Evolutionary conservation across 208 protist genomes (phyloP), one percentile per base, ranked within the genome.

Genomic region (Leishmania tarentolae): DNA sequence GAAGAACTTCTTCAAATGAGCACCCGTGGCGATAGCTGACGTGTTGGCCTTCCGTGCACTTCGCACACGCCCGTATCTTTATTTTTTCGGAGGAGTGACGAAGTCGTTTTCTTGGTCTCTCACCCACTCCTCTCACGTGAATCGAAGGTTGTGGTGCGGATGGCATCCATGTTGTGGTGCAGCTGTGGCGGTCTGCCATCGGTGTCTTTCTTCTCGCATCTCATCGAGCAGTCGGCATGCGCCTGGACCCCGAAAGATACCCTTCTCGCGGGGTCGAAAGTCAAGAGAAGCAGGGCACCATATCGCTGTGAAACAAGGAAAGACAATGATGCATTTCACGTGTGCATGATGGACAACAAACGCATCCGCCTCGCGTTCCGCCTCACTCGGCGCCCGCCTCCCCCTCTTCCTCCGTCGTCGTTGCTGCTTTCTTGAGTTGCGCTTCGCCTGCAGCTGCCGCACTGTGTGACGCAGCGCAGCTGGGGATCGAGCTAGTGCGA

Each of bases 1-100:
- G 87, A 90, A 91, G 81, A 83, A 85, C 56, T 84, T 89, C 83
- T 95, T 95, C 77, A 92, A 92, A 53, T 95, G 69, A 86, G 28
- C 76, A 2, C 46, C 46, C 7, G 37, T 21, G 31, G 31, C 21
- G 76, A 15, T 59, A 70, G 46, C 50, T 61, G 40, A 31, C n/a
- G 35, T 79, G 44, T 31, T 79, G 28, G 17, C 70, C 44, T 19
- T 63, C 8, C 56, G 35, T 75, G 47, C 57, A 3, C 46, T 69
- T 47, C 57, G 28, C 15, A 13, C 31, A 72, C 42, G 68, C 13
- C 42, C 40, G 53, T 59, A 21, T 59, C 17, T 21, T 7, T 59
- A n/a, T 59, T 59, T 52, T 53, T 53, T 53, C 50, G 50, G 15
- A 21, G 24, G 24, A n/a, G 56, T 24, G 56, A 61, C 24, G 56